Evolutionary conservation across 345 rosid species (phyloP), one percentile per base, ranked within the genome.

Genomic region (Rhodomyrtus tomentosa): DNA sequence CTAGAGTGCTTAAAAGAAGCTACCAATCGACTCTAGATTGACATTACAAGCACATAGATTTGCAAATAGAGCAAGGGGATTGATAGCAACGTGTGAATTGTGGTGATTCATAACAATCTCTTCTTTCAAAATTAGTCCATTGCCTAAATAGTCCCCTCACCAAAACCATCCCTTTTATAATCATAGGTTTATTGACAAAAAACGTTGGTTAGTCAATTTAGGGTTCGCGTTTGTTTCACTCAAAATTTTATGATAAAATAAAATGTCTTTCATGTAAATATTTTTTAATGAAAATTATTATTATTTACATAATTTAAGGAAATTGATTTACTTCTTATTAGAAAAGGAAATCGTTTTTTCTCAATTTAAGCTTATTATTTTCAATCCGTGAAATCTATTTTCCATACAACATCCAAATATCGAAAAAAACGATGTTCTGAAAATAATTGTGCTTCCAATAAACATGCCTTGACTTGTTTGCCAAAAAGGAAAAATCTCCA

Each of bases 321-420:
- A 62, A 7, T 5, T 7, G 10, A 6, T 59, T 59, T 6, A 10
- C 10, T 59, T 29, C 9, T 58, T 12, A 2, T n/a, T n/a, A 25
- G 2, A 12, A n/a, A 6, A 2, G 2, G 20, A 13, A 56, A 6
- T n/a, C 1, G 32, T 3, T 13, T 59, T 27, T 9, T 1, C 9
- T 3, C 4, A 6, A 27, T 59, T 1, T 3, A 27, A 59, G 1
- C 21, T 27, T 59, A 1, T 59, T n/a, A 12, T n/a, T 5, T 3
- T 29, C 2, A 2, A 0, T 3, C 0, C 1, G 22, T 20, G 11
- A 58, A 13, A n/a, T 1, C 2, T 0, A 0, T 5, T 5, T 27
- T 14, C 2, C 1, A 0, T 27, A 27, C 1, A 27, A 14, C 10
- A 1, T 59, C 36, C 10, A 6, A 27, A 59, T 14, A n/a, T 13